A percentile compares a stretch with the other conserved stretches of the same genome.
phyloP scores from a whole-genome alignment of 1,284 basidiomycete species.

The Anthracocystis walkeri region DNA sequence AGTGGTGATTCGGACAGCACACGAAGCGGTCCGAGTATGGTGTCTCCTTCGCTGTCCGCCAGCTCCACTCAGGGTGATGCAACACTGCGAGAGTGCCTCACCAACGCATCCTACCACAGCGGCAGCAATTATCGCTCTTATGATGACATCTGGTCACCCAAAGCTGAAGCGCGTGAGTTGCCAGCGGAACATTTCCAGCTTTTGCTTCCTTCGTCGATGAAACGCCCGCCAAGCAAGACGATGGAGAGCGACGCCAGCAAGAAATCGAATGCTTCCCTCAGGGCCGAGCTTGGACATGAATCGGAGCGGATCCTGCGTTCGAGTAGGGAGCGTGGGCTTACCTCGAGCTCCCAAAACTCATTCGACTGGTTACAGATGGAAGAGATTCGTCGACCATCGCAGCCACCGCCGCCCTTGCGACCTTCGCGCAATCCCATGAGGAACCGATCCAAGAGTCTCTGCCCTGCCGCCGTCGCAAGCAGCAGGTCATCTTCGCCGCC shows the following conservation, averaged over 20 bases:
- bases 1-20: not conserved
- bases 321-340: not conserved
- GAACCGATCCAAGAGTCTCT: constrained; percentile 30
- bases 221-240: constrained; percentile 20
- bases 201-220: constrained; percentile 36
- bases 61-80: constrained; percentile 14
- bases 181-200: constrained; percentile 5
- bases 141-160: not conserved
- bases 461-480: constrained; percentile 7
- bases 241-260: constrained; percentile 16
- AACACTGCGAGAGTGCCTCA: not conserved
- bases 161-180: not conserved
- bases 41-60: constrained; percentile 19
- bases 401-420: constrained; percentile 29
- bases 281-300: constrained; percentile 22
- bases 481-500: constrained; percentile 14
- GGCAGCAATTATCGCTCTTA: not conserved
- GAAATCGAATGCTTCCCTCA: constrained; percentile 19
- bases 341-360: not conserved
- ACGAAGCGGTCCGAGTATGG: not conserved
- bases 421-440: constrained; percentile 30
- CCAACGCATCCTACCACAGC: too few species aligned
- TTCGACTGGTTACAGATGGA: constrained; percentile 16
- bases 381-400: constrained; percentile 3
- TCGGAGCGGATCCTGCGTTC: not conserved